Percentiles rank a stretch among this genome's conserved stretches.
Conservation (phyloP, 495 filamentous ascomycete species). For the Tetracladium setigerum region DNA sequence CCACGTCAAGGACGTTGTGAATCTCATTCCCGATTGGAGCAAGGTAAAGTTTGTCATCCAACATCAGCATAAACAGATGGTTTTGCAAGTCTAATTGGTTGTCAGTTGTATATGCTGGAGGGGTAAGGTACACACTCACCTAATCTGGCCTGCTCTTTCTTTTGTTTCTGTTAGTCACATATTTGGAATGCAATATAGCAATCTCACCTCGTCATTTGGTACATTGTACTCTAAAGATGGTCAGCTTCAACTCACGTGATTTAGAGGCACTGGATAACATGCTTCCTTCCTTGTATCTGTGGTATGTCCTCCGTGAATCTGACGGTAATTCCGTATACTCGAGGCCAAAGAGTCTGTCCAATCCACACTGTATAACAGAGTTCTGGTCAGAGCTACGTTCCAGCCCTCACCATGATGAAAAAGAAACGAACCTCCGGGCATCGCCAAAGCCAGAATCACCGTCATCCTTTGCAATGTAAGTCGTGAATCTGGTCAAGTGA, state of each 20-base stretch:
- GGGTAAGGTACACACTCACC: slow-evolving; percentile 3
- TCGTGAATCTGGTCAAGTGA: no score
- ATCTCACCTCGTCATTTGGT: neutral
- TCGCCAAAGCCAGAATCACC: no score
- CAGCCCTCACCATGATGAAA: no score
- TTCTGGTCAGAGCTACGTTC: no score
- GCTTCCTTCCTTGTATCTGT: slow-evolving; percentile 28
- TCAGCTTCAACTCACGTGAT: no score
- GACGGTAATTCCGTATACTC: no score
- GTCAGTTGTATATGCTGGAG: neutral
- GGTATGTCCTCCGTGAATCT: slow-evolving; percentile 27
- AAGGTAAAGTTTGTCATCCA: slow-evolving; percentile 11
- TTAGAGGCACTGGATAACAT: no score
- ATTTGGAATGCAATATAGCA: neutral
- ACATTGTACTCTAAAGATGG: neutral
- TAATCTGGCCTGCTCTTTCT: slow-evolving; percentile 11
- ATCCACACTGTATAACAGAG: no score
- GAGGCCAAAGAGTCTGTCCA: no score
- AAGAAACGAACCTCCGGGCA: no score
- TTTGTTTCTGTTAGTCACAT: neutral
- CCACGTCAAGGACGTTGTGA: slow-evolving; percentile 20
- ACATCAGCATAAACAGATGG: slow-evolving; percentile 2
- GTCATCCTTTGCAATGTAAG: no score
- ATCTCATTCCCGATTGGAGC: slow-evolving; percentile 13
- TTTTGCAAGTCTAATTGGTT: neutral